A percentile compares a stretch with the other conserved stretches of the same genome.
Conservation (phyloP, 768 basidiomycete genomes). For the Kwoniella botswanensis region DNA sequence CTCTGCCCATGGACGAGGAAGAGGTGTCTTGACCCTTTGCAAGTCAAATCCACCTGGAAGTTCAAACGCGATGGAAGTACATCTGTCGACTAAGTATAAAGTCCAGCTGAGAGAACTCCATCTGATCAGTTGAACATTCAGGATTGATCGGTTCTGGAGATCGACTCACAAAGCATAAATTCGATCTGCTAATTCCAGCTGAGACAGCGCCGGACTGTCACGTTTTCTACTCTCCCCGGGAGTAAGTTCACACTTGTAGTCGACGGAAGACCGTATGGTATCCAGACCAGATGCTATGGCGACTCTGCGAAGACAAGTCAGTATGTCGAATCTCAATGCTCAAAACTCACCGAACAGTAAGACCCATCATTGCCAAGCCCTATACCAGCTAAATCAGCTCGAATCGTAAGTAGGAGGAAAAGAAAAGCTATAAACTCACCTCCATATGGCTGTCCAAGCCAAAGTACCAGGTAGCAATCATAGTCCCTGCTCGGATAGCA, state of each 20-base stretch:
- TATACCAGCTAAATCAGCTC: conserved; percentile 1
- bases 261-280: conserved; percentile 15
- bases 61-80: conserved; percentile 23
- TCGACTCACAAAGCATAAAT: conserved; percentile 38
- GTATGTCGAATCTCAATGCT: background rate
- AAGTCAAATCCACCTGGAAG: conserved; percentile 23
- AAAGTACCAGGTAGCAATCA: conserved; percentile 27
- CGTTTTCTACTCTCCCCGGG: background rate
- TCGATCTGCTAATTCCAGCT: conserved; percentile 32
- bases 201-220: conserved; percentile 1
- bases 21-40: conserved; percentile 23
- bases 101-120: conserved; percentile 24
- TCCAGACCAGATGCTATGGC: conserved; percentile 28
- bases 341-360: conserved; percentile 16
- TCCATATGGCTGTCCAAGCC: conserved; percentile 18
- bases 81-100: conserved; percentile 35
- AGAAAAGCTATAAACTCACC: conserved; percentile 10
- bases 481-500: conserved; percentile 32
- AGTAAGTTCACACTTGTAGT: background rate
- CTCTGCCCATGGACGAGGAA: conserved; percentile 33
- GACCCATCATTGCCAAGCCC: conserved; percentile 30
- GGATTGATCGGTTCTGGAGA: background rate
- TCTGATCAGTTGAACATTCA: background rate
- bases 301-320: conserved; percentile 9
- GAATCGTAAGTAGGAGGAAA: background rate